phyloP scores from a whole-genome alignment of 306 rosid species.

The Comarum palustre region DNA sequence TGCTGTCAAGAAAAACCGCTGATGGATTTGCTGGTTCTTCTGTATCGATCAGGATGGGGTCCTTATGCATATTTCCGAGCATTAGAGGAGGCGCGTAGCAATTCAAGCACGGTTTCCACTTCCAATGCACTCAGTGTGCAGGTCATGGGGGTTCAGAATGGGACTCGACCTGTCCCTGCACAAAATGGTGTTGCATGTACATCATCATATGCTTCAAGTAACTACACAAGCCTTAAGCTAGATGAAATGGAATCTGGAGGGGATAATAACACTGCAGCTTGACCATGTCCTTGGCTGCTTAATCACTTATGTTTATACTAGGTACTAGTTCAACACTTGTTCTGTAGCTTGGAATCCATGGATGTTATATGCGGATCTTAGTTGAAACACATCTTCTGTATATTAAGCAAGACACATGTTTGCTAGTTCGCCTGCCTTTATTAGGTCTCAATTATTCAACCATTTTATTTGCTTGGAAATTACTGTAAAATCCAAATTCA shows the following conservation, averaged over 20 bases:
- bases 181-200: slow-evolving; percentile 23
- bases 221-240: slow-evolving; percentile 30
- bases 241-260: slow-evolving; percentile 58
- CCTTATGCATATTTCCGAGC: slow-evolving; percentile 82
- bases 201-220: slow-evolving; percentile 7
- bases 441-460: neutral
- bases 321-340: neutral
- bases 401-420: too few relatives aligned
- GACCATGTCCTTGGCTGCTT: neutral
- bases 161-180: slow-evolving; percentile 22
- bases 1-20: neutral
- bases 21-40: slow-evolving; percentile 3
- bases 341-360: neutral
- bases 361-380: neutral
- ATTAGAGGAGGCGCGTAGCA: slow-evolving; percentile 43
- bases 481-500: too few relatives aligned
- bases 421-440: neutral
- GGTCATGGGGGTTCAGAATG: slow-evolving; percentile 22
- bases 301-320: neutral
- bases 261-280: slow-evolving; percentile 23
- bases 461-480: too few relatives aligned
- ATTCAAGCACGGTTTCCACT: slow-evolving; percentile 14
- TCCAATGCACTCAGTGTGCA: slow-evolving; percentile 23
- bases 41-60: slow-evolving; percentile 68
- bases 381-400: too few relatives aligned